These are phyloP conservation scores for Candida tropicalis DNA, from an alignment of 1,139 yeast species.

Conservation along the genomic window DNA sequence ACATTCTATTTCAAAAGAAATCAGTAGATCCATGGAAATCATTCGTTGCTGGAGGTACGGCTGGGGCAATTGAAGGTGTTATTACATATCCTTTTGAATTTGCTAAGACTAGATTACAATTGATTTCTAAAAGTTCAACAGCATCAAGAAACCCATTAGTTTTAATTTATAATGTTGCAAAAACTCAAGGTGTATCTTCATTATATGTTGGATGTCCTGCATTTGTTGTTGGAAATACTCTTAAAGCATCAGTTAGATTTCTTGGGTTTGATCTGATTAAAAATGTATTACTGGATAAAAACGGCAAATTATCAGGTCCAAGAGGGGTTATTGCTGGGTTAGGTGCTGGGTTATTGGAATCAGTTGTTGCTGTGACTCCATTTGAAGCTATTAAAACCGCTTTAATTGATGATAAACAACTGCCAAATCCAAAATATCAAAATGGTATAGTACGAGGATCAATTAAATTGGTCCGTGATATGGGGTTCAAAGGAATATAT, in stretches of 20 bases:
- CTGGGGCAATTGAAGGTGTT: conserved; percentile 92
- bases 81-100: conserved; percentile 95
- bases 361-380: conserved; percentile 93
- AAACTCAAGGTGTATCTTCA: conserved; percentile 76
- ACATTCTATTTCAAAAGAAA: conserved; percentile 8
- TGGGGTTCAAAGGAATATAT: conserved; percentile 83
- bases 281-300: conserved; percentile 70
- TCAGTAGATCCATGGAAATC: conserved; percentile 65
- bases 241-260: conserved; percentile 91
- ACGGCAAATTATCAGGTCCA: conserved; percentile 86
- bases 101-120: conserved; percentile 91
- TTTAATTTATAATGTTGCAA: conserved; percentile 72
- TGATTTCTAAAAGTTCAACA: conserved; percentile 68
- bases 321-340: conserved; percentile 93
- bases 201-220: conserved; percentile 98
- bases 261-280: conserved; percentile 91
- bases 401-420: conserved; percentile 87
- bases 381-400: conserved; percentile 97
- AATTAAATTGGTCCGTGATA: conserved; percentile 64
- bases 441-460: conserved; percentile 66
- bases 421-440: conserved; percentile 75
- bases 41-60: conserved; percentile 90
- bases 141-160: conserved; percentile 82
- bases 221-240: conserved; percentile 92
- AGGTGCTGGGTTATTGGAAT: conserved; percentile 93